A percentile compares a stretch with the other conserved stretches of the same genome.
Evolutionary conservation across 306 rosid species (phyloP).

Genomic region (Acacia acuminata): DNA sequence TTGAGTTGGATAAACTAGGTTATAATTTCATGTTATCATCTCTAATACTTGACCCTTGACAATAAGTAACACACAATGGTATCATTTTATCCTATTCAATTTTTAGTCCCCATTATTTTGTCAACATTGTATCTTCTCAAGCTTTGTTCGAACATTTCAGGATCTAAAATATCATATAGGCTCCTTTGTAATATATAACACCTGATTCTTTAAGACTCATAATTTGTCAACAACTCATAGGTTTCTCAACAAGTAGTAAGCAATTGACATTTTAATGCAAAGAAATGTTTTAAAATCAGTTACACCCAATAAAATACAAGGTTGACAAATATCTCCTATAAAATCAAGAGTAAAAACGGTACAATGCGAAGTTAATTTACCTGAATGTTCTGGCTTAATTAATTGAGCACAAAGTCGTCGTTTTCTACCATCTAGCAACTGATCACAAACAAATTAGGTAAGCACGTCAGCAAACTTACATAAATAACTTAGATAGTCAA

Average conservation of each 20-base stretch:
- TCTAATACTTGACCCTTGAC: no score
- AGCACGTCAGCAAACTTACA: neutral
- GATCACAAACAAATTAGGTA: slow-evolving; percentile 30
- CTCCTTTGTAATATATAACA: neutral
- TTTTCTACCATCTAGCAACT: slow-evolving; percentile 48
- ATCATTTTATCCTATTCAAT: no score
- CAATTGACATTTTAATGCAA: neutral
- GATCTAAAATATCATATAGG: neutral
- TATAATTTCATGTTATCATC: no score
- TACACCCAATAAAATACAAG: neutral
- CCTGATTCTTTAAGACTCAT: neutral
- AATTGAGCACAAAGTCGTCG: slow-evolving; percentile 51
- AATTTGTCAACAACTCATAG: neutral
- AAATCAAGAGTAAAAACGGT: slow-evolving; percentile 14
- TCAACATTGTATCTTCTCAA: no score
- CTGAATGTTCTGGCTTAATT: slow-evolving; percentile 49
- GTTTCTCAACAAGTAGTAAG: neutral
- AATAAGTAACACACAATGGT: no score
- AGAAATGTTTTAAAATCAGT: neutral
- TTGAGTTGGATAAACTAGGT: no score
- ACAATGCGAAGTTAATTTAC: slow-evolving; percentile 31
- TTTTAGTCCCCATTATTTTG: no score
- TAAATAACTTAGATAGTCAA: slow-evolving; percentile 12
- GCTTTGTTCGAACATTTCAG: neutral
- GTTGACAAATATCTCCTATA: slow-evolving; percentile 7